Evolutionary conservation across 2,329 filamentous ascomycete species (phyloP).

Genomic region (Emmonsiellopsis sp.): DNA sequence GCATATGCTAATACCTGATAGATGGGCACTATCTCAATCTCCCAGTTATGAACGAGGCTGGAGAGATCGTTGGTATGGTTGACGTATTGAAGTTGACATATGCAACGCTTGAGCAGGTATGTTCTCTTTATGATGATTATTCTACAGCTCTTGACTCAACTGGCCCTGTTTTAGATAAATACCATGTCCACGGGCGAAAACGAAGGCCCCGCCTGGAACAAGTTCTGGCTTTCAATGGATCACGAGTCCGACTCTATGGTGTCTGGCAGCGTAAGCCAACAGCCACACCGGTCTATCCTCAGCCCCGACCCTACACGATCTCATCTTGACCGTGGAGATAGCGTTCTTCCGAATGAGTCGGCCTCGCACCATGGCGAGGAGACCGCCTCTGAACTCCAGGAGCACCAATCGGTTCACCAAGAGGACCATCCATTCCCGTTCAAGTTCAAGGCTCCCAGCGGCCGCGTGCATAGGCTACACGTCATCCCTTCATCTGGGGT

Average conservation of each 20-base stretch:
- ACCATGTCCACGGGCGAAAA: constrained; percentile 81
- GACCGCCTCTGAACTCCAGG: constrained; percentile 57
- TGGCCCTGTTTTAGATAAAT: constrained; percentile 51
- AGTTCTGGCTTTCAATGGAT: constrained; percentile 96
- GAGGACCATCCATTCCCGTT: constrained; percentile 83
- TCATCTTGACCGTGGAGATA: constrained; percentile 62
- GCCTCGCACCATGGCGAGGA: constrained; percentile 84
- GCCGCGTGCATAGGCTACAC: constrained; percentile 86
- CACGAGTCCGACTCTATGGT: constrained; percentile 93
- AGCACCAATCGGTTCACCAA: constrained; percentile 43
- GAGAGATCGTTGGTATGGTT: constrained; percentile 98
- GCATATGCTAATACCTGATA: constrained; percentile 24
- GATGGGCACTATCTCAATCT: constrained; percentile 98
- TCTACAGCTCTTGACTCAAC: background rate
- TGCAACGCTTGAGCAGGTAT: constrained; percentile 88
- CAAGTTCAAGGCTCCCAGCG: constrained; percentile 97
- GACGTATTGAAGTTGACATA: constrained; percentile 98
- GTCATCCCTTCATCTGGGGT: constrained; percentile 73
- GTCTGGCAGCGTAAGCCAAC: constrained; percentile 64
- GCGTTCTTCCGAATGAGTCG: constrained; percentile 84
- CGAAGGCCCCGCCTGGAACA: constrained; percentile 97
- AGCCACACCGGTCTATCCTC: constrained; percentile 62
- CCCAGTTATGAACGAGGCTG: constrained; percentile 93
- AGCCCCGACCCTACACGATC: constrained; percentile 64
- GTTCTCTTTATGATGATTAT: constrained; percentile 9